Conservation (phyloP, 2,329 filamentous ascomycete species). For the Talaromyces albobiverticillius region DNA sequence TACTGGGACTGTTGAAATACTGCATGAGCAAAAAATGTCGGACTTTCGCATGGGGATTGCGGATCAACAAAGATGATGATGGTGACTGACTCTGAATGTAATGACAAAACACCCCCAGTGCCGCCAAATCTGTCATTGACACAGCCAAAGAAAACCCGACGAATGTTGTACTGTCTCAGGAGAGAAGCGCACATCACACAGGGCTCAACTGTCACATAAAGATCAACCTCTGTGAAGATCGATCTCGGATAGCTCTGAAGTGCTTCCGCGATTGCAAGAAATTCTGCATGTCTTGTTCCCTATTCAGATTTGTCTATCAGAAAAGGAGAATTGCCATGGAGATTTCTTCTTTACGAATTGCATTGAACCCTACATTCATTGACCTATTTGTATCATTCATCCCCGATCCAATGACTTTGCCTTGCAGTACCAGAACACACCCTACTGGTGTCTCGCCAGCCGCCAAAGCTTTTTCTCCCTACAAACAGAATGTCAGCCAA, state of each 20-base stretch:
- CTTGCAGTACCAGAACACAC: slow-evolving; percentile 83
- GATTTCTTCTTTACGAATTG: not conserved
- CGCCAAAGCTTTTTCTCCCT: slow-evolving; percentile 81
- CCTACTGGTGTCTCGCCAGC: slow-evolving; percentile 95
- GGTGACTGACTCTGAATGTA: slow-evolving; percentile 65
- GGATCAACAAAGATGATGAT: not conserved
- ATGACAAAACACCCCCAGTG: slow-evolving; percentile 85
- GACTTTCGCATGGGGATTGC: not conserved
- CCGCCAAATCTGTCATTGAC: slow-evolving; percentile 97
- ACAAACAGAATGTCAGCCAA: not conserved
- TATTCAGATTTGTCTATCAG: slow-evolving; percentile 47
- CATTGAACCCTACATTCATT: slow-evolving; percentile 54
- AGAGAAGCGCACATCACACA: slow-evolving; percentile 98
- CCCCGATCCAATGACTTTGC: slow-evolving; percentile 76
- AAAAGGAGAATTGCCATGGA: not conserved
- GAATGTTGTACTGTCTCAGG: slow-evolving; percentile 81
- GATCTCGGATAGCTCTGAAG: slow-evolving; percentile 62
- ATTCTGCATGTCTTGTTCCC: slow-evolving; percentile 93
- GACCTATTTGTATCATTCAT: slow-evolving; percentile 98
- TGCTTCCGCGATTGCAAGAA: slow-evolving; percentile 74
- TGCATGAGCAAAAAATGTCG: not conserved
- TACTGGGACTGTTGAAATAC: slow-evolving; percentile 57
- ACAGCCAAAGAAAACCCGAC: slow-evolving; percentile 90
- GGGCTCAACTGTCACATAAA: slow-evolving; percentile 97
- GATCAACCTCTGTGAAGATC: slow-evolving; percentile 69